Evolutionary conservation across 768 basidiomycete species (phyloP).

Genomic region (Paxillus ammoniavirescens): DNA sequence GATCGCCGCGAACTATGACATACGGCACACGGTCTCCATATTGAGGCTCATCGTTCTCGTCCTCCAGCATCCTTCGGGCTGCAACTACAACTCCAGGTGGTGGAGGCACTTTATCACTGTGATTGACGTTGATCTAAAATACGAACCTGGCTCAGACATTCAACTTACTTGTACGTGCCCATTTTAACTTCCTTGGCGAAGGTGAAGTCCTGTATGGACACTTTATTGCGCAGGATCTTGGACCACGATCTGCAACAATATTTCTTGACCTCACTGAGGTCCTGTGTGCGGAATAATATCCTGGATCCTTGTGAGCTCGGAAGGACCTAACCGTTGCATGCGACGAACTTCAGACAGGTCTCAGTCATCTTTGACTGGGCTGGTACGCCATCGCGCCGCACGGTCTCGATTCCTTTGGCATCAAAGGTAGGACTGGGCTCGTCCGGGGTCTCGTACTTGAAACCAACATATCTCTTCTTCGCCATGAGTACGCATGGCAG

Average conservation of each 20-base stretch:
- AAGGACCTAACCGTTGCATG: neutral
- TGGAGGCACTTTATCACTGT: slow-evolving; percentile 80
- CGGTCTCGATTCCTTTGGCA: slow-evolving; percentile 97
- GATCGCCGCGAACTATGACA: slow-evolving; percentile 69
- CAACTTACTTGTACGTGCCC: slow-evolving; percentile 83
- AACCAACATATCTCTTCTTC: slow-evolving; percentile 98
- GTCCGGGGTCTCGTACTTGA: slow-evolving; percentile 86
- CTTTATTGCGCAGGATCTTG: slow-evolving; percentile 76
- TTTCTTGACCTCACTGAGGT: slow-evolving; percentile 85
- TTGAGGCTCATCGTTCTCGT: slow-evolving; percentile 81
- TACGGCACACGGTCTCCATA: slow-evolving; percentile 95
- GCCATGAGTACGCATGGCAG: slow-evolving; percentile 93
- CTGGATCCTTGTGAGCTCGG: slow-evolving; percentile 38
- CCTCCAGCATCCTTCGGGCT: slow-evolving; percentile 65
- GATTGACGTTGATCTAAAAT: neutral
- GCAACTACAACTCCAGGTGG: slow-evolving; percentile 93
- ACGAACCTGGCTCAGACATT: neutral
- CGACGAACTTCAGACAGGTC: slow-evolving; percentile 74
- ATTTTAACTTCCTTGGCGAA: slow-evolving; percentile 92
- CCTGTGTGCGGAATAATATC: slow-evolving; percentile 85
- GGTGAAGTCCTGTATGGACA: slow-evolving; percentile 89
- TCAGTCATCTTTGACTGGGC: slow-evolving; percentile 95
- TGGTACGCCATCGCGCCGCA: slow-evolving; percentile 86
- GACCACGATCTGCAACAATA: slow-evolving; percentile 86
- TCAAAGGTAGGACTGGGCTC: slow-evolving; percentile 82